Evolutionary conservation across 164 flowering plant species (phyloP), one percentile per base, ranked within the genome.

Genomic region (Vitis cinerea): DNA sequence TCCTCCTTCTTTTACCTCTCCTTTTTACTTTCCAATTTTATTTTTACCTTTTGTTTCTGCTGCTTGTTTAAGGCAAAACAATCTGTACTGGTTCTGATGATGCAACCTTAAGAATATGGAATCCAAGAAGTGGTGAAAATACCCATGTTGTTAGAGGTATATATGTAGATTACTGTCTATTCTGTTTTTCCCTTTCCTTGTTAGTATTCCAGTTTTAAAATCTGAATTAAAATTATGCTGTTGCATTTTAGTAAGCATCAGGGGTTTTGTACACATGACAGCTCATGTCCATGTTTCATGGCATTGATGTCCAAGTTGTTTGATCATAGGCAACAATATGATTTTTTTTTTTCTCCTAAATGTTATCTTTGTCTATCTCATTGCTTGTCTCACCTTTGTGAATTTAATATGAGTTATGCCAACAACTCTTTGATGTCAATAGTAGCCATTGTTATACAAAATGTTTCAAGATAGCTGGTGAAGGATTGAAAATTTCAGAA

Each of bases 31-130:
- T 54, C 50, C 9, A 15, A 55, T 60, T 23, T 60, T 57, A 0
- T 50, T 27, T 54, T 63, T 6, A 37, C 7, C 50, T 62, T 64
- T 30, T 61, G 53, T 5, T 16, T 58, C 59, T 47, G 11, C 64
- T 71, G 16, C 10, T 47, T 71, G 44, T 53, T 73, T 54, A 69
- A 94, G 99, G 99, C 69, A 95, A 87, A 84, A 70, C 75, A 67
- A 80, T 92, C 29, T 92, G 99, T 75, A 88, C 90, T 69, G 99
- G 97, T 52, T 91, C 98, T 63, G 90, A 86, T 77, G 98, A 95
- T 85, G 91, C 91, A 51, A 85, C 93, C 29, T 57, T 92, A 78
- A 85, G 97, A 70, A 79, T 91, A 70, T 95, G 99, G 99, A 88
- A 91, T 66, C 98, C 98, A n/a, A 88, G 63, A 79, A 88, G 59